Evolutionary conservation across 2,329 filamentous ascomycete genomes (phyloP).

Genomic region (Botrytis cinerea): DNA sequence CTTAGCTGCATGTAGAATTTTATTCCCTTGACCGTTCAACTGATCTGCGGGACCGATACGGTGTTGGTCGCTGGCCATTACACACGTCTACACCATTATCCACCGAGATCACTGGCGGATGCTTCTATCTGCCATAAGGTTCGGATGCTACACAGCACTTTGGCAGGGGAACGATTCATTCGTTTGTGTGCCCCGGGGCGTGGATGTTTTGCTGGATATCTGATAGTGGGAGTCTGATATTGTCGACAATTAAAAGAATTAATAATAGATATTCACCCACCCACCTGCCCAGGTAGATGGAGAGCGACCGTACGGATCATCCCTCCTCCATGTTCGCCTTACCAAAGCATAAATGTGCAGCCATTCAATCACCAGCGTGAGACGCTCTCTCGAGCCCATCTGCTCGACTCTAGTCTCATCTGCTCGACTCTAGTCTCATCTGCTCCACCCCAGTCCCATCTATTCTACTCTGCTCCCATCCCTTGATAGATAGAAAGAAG

Average conservation of each 20-base stretch:
- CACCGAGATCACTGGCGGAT: neutral
- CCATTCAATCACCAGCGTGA: neutral
- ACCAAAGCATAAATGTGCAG: constrained; percentile 1
- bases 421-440: no score
- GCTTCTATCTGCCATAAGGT: neutral
- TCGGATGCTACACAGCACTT: neutral
- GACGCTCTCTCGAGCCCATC: neutral
- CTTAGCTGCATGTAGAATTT: neutral
- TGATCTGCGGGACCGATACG: neutral
- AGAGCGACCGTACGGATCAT: neutral
- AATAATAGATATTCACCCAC: neutral
- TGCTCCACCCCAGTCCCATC: no score
- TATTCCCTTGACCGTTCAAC: neutral
- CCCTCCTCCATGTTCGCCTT: neutral
- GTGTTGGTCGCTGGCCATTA: neutral
- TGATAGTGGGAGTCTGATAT: neutral
- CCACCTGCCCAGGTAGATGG: neutral
- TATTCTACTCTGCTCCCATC: neutral
- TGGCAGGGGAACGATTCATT: neutral
- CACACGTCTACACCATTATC: neutral
- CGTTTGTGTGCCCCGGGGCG: neutral
- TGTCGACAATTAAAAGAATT: neutral
- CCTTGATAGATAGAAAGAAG: neutral
- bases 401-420: no score
- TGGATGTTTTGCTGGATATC: neutral